Evolutionary conservation across 2,329 filamentous ascomycete species (phyloP).

Genomic region (Hypomyces rosellus): DNA sequence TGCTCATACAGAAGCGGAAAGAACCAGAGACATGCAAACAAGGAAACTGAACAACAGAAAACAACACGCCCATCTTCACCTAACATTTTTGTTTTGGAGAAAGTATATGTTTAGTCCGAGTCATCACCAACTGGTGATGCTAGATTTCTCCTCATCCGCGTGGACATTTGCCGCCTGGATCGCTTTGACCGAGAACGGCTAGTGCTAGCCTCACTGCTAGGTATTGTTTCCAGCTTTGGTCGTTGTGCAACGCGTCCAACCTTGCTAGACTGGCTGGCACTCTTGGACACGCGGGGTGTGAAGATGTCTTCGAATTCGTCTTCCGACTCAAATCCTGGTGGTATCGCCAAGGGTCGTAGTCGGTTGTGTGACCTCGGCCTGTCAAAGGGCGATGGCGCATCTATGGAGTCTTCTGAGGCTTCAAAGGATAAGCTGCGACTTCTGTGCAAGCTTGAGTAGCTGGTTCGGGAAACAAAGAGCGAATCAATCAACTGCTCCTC

Average conservation of each 20-base stretch:
- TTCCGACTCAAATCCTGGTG: constrained; percentile 27
- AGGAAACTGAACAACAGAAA: constrained; percentile 3
- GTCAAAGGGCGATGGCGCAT: constrained; percentile 21
- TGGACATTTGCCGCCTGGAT: constrained; percentile 24
- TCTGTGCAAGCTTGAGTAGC: constrained; percentile 26
- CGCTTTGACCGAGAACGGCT: constrained; percentile 23
- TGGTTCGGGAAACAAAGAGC: constrained; percentile 29
- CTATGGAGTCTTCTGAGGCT: constrained; percentile 28
- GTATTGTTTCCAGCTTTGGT: constrained; percentile 42
- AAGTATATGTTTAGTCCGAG: constrained; percentile 22
- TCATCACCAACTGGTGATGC: constrained; percentile 34
- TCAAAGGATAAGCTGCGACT: constrained; percentile 35
- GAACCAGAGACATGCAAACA: constrained; percentile 9
- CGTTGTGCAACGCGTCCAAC: constrained; percentile 32
- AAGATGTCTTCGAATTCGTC: constrained; percentile 26
- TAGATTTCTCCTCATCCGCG: constrained; percentile 22
- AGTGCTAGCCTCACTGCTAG: constrained; percentile 31
- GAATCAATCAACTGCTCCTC: constrained; percentile 41
- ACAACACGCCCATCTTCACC: background rate
- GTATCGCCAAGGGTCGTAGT: constrained; percentile 22
- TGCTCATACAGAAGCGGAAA: background rate
- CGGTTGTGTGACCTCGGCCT: constrained; percentile 21
- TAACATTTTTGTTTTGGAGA: background rate
- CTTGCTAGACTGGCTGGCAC: constrained; percentile 21
- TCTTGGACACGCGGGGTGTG: constrained; percentile 19